Base-by-base conservation (phyloP, 352 stramenopile species). In the Phytophthora crassamura region DNA sequence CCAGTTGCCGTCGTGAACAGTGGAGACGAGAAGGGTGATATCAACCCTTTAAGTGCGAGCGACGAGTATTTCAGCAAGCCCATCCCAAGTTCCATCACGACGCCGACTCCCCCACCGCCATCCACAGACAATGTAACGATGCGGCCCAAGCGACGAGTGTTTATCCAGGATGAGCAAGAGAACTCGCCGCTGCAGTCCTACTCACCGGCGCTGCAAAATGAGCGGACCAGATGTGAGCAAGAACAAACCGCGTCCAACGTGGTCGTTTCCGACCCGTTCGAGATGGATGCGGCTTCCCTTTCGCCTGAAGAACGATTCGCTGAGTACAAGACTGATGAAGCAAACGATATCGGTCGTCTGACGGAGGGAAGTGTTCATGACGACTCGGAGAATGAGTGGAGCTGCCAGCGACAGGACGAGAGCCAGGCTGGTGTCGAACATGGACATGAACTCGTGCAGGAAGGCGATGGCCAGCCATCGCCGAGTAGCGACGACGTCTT, bases 41-140 rank as follows among this genome's bases (percentile, higher is more conserved):
- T 35, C 16, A 74, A 56, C n/a, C 36, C 40, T 49, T 78, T 72
- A 16, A 63, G 52, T 40, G 43, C 55, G 51, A 65, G 52, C 20
- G 74, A 78, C 36, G 63, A 77, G 7, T 83, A 67, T 60, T 73
- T 83, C n/a, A 77, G 67, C 48, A 74, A 72, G 2, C 63, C 65
- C 0, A 77, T 82, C 50, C 64, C 77, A 14, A 78, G 66, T 47
- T 65, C 57, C n/a, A 32, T 45, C 43, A 68, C 54, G n/a, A 38
- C 50, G 7, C 45, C 66, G 20, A 68, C 57, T 25, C 52, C 64
- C 11, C 28, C 58, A 14, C 60, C 73, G 5, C 64, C 65, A 33
- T 66, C 74, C n/a, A 58, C 57, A 28, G 67, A 77, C 7, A 83
- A 78, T 54, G 59, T 83, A 32, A 82, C 74, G 4, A 36, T 73